A percentile compares a stretch with the other conserved stretches of the same genome.
Conservation (phyloP, 495 filamentous ascomycete genomes). For the Aspergillus kassunensis region DNA sequence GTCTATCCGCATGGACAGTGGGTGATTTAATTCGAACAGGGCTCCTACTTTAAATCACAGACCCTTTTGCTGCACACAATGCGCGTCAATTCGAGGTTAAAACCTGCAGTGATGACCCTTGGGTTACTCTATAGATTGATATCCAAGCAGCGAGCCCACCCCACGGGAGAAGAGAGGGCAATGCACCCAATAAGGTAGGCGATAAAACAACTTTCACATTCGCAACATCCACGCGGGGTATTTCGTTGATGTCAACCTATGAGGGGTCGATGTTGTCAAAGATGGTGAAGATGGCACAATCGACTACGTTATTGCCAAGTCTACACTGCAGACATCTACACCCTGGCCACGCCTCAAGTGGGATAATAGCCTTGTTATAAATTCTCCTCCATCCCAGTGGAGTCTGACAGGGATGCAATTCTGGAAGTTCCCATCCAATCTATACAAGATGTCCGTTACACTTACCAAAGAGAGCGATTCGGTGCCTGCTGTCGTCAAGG, state of each 20-base stretch:
- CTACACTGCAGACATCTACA: neutral
- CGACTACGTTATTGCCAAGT: constrained; percentile 7
- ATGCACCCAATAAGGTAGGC: neutral
- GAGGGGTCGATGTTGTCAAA: constrained; percentile 12
- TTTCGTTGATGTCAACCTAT: constrained; percentile 11
- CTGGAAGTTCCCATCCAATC: neutral
- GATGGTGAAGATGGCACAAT: constrained; percentile 9
- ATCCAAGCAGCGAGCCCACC: neutral
- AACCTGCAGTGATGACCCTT: too few species aligned
- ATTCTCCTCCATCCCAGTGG: neutral
- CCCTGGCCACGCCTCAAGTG: neutral
- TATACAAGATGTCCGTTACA: constrained; percentile 3
- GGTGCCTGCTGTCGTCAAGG: neutral
- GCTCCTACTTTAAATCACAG: too few species aligned
- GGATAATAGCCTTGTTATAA: neutral
- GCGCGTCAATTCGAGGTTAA: too few species aligned
- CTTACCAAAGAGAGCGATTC: neutral
- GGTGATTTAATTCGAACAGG: too few species aligned
- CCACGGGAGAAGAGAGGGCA: neutral
- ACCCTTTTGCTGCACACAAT: too few species aligned
- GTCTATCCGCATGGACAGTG: too few species aligned
- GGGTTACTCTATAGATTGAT: too few species aligned
- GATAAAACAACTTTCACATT: neutral
- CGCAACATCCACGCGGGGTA: neutral
- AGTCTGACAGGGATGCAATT: neutral